These are phyloP conservation scores for Leccinum subgranulosum DNA, from an alignment of 768 basidiomycete species.

Conservation along the genomic window DNA sequence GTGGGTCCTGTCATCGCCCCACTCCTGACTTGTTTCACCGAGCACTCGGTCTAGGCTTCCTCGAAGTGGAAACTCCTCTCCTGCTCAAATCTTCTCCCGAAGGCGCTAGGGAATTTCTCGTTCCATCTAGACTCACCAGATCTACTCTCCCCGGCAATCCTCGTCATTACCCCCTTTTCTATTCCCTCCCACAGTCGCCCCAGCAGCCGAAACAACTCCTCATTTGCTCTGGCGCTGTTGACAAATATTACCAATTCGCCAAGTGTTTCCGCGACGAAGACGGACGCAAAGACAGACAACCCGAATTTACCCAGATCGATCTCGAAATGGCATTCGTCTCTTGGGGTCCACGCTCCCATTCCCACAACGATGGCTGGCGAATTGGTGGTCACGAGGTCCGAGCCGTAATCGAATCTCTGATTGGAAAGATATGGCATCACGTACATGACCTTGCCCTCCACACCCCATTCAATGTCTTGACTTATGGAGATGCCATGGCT, in stretches of 20 bases:
- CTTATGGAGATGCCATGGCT: constrained; percentile 88
- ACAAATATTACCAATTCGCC: constrained; percentile 90
- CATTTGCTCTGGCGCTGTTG: constrained; percentile 85
- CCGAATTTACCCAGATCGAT: constrained; percentile 97
- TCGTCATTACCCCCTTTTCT: constrained; percentile 51
- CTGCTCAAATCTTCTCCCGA: constrained; percentile 90
- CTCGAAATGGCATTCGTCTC: constrained; percentile 94
- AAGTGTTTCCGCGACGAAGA: constrained; percentile 96
- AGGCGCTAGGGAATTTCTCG: constrained; percentile 91
- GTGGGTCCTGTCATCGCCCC: constrained; percentile 38
- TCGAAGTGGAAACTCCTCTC: constrained; percentile 91
- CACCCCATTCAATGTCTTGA: constrained; percentile 72
- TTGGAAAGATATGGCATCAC: constrained; percentile 73
- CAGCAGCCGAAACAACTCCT: constrained; percentile 95
- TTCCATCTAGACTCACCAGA: constrained; percentile 62
- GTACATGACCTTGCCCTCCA: constrained; percentile 62
- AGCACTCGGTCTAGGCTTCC: constrained; percentile 57
- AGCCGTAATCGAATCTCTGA: constrained; percentile 69
- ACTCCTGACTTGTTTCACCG: constrained; percentile 9
- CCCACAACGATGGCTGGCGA: constrained; percentile 53
- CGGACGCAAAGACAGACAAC: constrained; percentile 91
- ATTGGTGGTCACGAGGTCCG: constrained; percentile 87
- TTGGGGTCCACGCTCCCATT: constrained; percentile 49
- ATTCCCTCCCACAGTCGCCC: constrained; percentile 90
- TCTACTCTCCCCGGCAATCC: constrained; percentile 29